Evolutionary conservation across 2,329 filamentous ascomycete species (phyloP), one percentile per base, ranked within the genome.

Genomic region (Fusarium brevicatenulatum): DNA sequence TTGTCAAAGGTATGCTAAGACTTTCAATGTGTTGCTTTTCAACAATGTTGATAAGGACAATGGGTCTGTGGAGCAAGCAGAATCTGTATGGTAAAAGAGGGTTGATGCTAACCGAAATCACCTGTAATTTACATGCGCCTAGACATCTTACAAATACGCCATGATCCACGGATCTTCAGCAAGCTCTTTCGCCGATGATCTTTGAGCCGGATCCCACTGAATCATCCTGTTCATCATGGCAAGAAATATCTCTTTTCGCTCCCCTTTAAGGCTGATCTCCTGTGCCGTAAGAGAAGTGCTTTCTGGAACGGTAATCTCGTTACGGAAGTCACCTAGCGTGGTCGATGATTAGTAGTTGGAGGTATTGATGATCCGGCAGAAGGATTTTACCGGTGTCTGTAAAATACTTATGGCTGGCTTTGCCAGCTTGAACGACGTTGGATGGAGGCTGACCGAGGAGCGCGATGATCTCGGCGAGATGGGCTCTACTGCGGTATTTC

Each of bases 391-490:
- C 83, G 62, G 80, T 55, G 8, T 79, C 68, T 0, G 81, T 79
- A 56, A 85, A 86, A 75, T 84, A 86, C 52, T 82, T 83, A 1
- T 64, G 42, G 2, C 61, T 82, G 12, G 73, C 61, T 9, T 76
- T 72, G 4, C 82, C 82, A 16, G 54, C 76, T 0, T 71, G 60
- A 74, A 85, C 77, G 8, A 86, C 75, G 6, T 67, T 71, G 4
- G 72, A 59, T 4, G 85, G 83, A 4, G 85, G 85, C 2, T 78
- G 79, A 0, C 85, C 86, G 46, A 88, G 82, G 7, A 88, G 74
- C 9, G 71, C 78, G 19, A 86, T 82, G 5, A 88, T 86, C 64
- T 88, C 84, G 3, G 85, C 84, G 25, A 88, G 82, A 73, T 86
- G 85, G 0, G 84, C 84, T 58, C 83, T 80, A 59, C 82, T 84